Base-by-base conservation (phyloP, 192 early-diverging fungal genomes). In the Coemansia sp. region DNA sequence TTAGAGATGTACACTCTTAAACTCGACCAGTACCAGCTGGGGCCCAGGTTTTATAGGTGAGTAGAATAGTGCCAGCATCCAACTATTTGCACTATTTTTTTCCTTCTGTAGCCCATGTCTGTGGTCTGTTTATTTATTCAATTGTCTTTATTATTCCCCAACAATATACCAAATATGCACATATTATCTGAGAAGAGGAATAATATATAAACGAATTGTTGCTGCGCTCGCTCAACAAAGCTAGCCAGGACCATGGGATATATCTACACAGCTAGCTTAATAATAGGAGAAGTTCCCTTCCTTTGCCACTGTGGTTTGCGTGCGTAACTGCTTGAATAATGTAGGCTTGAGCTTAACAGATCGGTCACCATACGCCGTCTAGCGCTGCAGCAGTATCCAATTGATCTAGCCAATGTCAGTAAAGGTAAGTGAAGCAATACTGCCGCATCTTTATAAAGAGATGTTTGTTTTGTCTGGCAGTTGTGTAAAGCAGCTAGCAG, bases 311-410 rank as follows among this genome's bases (percentile, higher is more conserved):
- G 19, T 19, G 11, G 7, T 32, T 37, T 6, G 1, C 9, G 9
- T 2, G 32, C 32, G 32, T 59, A 40, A 39, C 8, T 48, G 12
- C 11, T 7, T 18, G 32, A 59, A 16, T 16, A 32, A 19, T 68
- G 63, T 77, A 82, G 79, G 58, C 54, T 76, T 11, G 79, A 82
- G 71, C 66, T 82, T 47, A 71, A 74, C 68, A 61, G 79, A 56
- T 68, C 71, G 4, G 71, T 82, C 12, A 71, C 79, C 11, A 82
- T 82, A 75, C 74, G 79, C 42, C 65, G 79, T 3, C 67, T 82
- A 49, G 74, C 79, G 23, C 58, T 82, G 40, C 79, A 71, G 56
- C 48, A 68, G 63, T 77, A 68, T 32, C 79, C 79, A 12, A 19
- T 82, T 4, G 71, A 76, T 16, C 52, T 69, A 23, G 19, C 61